Percentiles rank a stretch among this genome's conserved stretches.
Evolutionary conservation across 768 basidiomycete species (phyloP).

Genomic region (Thelephora aurantiotincta): DNA sequence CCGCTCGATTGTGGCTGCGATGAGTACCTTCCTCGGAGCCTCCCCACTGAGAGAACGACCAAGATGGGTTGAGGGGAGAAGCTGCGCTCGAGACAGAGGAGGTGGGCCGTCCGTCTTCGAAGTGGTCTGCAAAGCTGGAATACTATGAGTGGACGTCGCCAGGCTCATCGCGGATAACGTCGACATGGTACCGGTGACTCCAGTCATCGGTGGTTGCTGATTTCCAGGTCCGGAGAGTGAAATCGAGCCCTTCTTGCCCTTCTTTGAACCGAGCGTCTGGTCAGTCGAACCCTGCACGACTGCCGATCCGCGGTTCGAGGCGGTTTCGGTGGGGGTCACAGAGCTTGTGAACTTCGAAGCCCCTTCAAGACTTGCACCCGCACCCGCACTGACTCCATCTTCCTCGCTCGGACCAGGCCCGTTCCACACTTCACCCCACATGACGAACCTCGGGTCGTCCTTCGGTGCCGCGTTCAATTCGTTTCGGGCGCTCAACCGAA

Average conservation of each 20-base stretch:
- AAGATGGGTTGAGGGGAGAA: slow-evolving; percentile 17
- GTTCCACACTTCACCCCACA: slow-evolving; percentile 58
- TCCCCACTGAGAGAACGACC: slow-evolving; percentile 10
- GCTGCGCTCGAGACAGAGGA: slow-evolving; percentile 13
- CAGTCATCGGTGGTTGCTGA: too few relatives aligned
- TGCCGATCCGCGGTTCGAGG: too few relatives aligned
- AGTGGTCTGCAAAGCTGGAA: slow-evolving; percentile 12
- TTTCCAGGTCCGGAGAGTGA: too few relatives aligned
- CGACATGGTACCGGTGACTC: too few relatives aligned
- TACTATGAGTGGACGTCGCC: not conserved
- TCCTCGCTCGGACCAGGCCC: slow-evolving; percentile 8
- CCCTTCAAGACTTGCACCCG: too few relatives aligned
- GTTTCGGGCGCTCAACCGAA: slow-evolving; percentile 52
- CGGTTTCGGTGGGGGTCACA: too few relatives aligned
- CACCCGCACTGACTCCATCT: not conserved
- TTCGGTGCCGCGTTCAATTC: slow-evolving; percentile 62
- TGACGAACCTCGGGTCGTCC: slow-evolving; percentile 83
- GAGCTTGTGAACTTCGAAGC: too few relatives aligned
- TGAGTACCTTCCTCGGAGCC: slow-evolving; percentile 35
- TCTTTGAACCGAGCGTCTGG: too few relatives aligned
- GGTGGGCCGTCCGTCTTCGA: slow-evolving; percentile 17
- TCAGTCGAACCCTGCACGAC: too few relatives aligned
- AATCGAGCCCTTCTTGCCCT: too few relatives aligned
- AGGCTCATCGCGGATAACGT: too few relatives aligned
- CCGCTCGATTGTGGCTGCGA: slow-evolving; percentile 85